Evolutionary conservation across 2,329 filamentous ascomycete species (phyloP).

Genomic region (Claviceps citrina): DNA sequence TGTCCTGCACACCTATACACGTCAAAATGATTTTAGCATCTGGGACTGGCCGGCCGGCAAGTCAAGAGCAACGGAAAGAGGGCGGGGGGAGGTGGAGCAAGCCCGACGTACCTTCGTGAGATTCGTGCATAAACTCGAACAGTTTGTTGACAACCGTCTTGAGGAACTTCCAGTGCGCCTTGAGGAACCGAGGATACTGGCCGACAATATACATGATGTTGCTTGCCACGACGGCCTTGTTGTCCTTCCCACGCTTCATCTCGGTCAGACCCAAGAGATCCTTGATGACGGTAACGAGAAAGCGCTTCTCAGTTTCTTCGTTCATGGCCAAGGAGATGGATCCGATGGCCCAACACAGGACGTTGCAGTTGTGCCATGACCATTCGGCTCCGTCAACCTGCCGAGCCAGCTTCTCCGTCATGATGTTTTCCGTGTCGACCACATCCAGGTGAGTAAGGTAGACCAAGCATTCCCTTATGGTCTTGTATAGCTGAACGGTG

Average conservation of each 20-base stretch:
- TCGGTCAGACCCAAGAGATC: slow-evolving; percentile 91
- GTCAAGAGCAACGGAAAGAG: background rate
- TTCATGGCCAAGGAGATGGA: slow-evolving; percentile 99
- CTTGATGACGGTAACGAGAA: slow-evolving; percentile 97
- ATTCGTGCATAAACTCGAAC: slow-evolving; percentile 99
- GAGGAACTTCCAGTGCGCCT: slow-evolving; percentile 98
- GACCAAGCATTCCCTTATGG: slow-evolving; percentile 88
- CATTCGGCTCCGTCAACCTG: slow-evolving; percentile 93
- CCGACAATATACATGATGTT: slow-evolving; percentile 99
- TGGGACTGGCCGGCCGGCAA: background rate
- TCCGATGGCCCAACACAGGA: slow-evolving; percentile 96
- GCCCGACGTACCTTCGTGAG: slow-evolving; percentile 61
- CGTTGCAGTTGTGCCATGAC: slow-evolving; percentile 99
- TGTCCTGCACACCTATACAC: slow-evolving; percentile 73
- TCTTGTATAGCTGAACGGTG: slow-evolving; percentile 98
- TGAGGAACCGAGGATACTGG: slow-evolving; percentile 93
- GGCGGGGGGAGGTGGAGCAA: background rate
- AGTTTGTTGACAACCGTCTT: slow-evolving; percentile 99
- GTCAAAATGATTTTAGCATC: background rate
- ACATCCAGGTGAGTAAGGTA: slow-evolving; percentile 97
- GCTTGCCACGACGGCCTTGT: slow-evolving; percentile 96
- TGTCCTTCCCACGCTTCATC: slow-evolving; percentile 99
- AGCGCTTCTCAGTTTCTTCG: slow-evolving; percentile 96
- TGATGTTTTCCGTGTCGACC: slow-evolving; percentile 93
- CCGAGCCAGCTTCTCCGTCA: slow-evolving; percentile 93